Conservation (phyloP, 768 basidiomycete genomes). For the Kwoniella sp. region DNA sequence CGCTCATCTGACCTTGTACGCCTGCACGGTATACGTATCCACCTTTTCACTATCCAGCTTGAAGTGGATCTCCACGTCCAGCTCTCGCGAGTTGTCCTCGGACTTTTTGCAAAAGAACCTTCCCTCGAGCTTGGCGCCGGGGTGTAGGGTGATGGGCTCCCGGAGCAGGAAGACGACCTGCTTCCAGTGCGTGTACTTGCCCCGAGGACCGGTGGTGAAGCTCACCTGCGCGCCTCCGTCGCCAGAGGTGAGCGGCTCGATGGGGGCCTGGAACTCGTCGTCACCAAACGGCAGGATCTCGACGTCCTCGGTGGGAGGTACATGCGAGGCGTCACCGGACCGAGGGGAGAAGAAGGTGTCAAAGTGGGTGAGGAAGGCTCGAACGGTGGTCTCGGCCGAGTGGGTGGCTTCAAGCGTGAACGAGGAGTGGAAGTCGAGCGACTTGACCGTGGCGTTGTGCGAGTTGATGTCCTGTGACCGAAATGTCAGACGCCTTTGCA, state of each 20-base stretch:
- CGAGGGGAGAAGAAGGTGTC: conserved; percentile 79
- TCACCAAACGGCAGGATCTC: conserved; percentile 51
- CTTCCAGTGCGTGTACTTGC: conserved; percentile 91
- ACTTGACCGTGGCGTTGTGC: conserved; percentile 59
- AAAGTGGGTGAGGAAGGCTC: conserved; percentile 77
- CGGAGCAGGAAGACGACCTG: conserved; percentile 84
- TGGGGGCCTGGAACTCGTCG: conserved; percentile 30
- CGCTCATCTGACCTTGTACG: conserved; percentile 69
- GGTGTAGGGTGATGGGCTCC: conserved; percentile 68
- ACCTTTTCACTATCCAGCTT: conserved; percentile 56
- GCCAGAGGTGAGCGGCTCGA: conserved; percentile 18
- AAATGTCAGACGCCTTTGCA: not conserved
- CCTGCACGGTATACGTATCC: conserved; percentile 49
- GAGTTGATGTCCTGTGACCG: conserved; percentile 68
- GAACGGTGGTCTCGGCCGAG: conserved; percentile 18
- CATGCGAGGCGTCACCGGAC: conserved; percentile 57
- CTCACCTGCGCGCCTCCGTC: conserved; percentile 17
- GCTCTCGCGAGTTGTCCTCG: conserved; percentile 70
- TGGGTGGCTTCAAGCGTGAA: conserved; percentile 65
- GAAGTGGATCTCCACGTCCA: conserved; percentile 88
- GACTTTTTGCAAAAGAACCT: conserved; percentile 81
- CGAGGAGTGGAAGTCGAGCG: conserved; percentile 72
- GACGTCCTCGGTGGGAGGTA: conserved; percentile 49
- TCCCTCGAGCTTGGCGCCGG: conserved; percentile 74
- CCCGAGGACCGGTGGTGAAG: conserved; percentile 83